These are phyloP conservation scores for Entonaema liquescens DNA, from an alignment of 495 filamentous ascomycete species.

Conservation along the genomic window DNA sequence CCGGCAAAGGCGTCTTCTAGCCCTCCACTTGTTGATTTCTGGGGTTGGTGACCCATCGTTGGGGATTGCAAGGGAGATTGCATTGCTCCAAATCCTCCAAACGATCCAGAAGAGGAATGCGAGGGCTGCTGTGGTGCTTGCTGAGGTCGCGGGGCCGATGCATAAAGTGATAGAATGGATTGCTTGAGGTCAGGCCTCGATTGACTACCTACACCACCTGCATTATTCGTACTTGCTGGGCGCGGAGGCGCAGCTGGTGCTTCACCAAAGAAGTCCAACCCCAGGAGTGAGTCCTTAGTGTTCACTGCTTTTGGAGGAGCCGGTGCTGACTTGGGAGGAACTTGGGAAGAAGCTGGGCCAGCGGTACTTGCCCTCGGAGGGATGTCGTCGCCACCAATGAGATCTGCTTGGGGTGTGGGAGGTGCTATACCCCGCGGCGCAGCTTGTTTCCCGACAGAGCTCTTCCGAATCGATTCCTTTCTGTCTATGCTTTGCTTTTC, in stretches of 20 bases:
- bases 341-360: slow-evolving; percentile 71
- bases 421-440: slow-evolving; percentile 40
- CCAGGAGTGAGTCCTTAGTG: slow-evolving; percentile 86
- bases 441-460: slow-evolving; percentile 48
- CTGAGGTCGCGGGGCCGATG: slow-evolving; percentile 78
- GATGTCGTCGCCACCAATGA: slow-evolving; percentile 59
- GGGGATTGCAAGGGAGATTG: slow-evolving; percentile 62
- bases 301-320: slow-evolving; percentile 63
- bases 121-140: slow-evolving; percentile 65
- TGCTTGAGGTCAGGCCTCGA: slow-evolving; percentile 96
- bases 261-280: slow-evolving; percentile 90
- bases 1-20: slow-evolving; percentile 89
- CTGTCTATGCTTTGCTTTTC: slow-evolving; percentile 64
- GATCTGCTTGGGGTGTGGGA: slow-evolving; percentile 56
- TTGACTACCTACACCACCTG: slow-evolving; percentile 63
- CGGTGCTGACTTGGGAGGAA: slow-evolving; percentile 69
- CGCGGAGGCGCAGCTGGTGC: slow-evolving; percentile 70
- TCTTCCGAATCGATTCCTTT: slow-evolving; percentile 56
- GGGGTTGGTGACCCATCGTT: slow-evolving; percentile 53
- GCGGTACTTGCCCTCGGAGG: slow-evolving; percentile 64
- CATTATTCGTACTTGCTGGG: slow-evolving; percentile 75
- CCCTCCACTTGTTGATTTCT: slow-evolving; percentile 68
- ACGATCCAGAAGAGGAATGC: slow-evolving; percentile 50
- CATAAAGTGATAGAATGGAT: slow-evolving; percentile 94
- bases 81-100: slow-evolving; percentile 73